Percentiles rank a stretch among this genome's conserved stretches.
phyloP scores from a whole-genome alignment of 257 asterid genomes.

The Linaria vulgaris region DNA sequence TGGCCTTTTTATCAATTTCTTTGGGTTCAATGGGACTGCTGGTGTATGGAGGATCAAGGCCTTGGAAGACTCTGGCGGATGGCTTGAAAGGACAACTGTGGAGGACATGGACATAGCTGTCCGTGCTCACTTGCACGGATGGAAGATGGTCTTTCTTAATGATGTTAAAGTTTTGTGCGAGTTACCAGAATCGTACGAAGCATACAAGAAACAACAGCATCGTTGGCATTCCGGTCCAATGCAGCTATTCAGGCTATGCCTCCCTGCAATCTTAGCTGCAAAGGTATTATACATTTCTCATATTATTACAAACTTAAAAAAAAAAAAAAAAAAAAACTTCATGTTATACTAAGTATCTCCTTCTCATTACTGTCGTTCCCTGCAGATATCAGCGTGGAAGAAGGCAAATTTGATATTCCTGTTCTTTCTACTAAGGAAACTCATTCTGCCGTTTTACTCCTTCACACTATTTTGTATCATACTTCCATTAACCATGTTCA shows the following conservation, averaged over 20 bases:
- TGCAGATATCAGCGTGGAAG: slow-evolving; percentile 42
- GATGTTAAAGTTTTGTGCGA: slow-evolving; percentile 51
- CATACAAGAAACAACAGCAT: slow-evolving; percentile 51
- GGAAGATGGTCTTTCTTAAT: slow-evolving; percentile 43
- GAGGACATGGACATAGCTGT: slow-evolving; percentile 56
- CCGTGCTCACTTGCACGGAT: slow-evolving; percentile 47
- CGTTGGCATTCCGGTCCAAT: slow-evolving; percentile 58
- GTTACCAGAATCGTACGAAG: slow-evolving; percentile 48
- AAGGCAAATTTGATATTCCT: slow-evolving; percentile 48
- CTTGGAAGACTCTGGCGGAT: slow-evolving; percentile 49
- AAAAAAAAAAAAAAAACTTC: too few species aligned
- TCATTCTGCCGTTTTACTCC: slow-evolving; percentile 51
- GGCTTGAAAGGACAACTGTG: slow-evolving; percentile 54
- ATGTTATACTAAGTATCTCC: neutral
- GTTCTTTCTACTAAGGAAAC: slow-evolving; percentile 46
- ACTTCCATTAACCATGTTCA: slow-evolving; percentile 48
- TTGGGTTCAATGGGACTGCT: slow-evolving; percentile 52
- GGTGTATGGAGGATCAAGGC: slow-evolving; percentile 61
- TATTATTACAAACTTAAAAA: neutral
- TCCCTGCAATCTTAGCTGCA: slow-evolving; percentile 36
- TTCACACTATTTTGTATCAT: slow-evolving; percentile 51
- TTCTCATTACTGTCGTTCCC: slow-evolving; percentile 2
- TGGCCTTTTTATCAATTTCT: slow-evolving; percentile 40
- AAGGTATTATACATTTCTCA: slow-evolving; percentile 27
- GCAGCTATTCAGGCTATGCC: slow-evolving; percentile 48